phyloP scores from a whole-genome alignment of 2,329 filamentous ascomycete species.

The Xylaria digitata region DNA sequence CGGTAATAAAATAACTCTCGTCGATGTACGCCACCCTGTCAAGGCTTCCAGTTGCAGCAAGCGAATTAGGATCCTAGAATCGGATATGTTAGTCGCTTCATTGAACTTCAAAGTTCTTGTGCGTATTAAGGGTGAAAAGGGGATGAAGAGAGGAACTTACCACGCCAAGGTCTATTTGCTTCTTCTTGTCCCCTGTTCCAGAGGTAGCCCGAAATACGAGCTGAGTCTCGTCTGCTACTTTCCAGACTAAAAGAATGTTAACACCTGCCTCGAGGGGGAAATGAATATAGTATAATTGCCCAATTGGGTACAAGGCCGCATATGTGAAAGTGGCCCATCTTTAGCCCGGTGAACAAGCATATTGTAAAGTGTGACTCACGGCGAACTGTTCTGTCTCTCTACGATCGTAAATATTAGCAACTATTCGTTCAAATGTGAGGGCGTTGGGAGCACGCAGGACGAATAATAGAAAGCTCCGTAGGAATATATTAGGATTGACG shows the following conservation, averaged over 20 bases:
- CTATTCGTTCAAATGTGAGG: neutral
- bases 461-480: neutral
- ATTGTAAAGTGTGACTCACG: conserved; percentile 39
- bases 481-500: neutral
- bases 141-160: conserved; percentile 17
- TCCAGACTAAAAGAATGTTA: conserved; percentile 71
- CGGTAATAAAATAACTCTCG: conserved; percentile 89
- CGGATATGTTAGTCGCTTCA: neutral
- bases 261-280: neutral
- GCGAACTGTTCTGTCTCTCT: conserved; percentile 86
- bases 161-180: conserved; percentile 30
- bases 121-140: neutral
- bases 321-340: neutral
- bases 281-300: neutral
- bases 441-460: neutral
- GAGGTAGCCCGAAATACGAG: conserved; percentile 88
- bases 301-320: neutral
- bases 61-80: conserved; percentile 59
- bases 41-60: conserved; percentile 83
- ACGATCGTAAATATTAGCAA: conserved; percentile 8
- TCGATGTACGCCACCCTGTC: conserved; percentile 92
- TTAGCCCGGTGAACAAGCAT: neutral
- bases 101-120: conserved; percentile 44
- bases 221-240: conserved; percentile 94
- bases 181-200: conserved; percentile 69